Evolutionary conservation across 2,329 filamentous ascomycete species (phyloP).

Genomic region (Aspergillus sojae): DNA sequence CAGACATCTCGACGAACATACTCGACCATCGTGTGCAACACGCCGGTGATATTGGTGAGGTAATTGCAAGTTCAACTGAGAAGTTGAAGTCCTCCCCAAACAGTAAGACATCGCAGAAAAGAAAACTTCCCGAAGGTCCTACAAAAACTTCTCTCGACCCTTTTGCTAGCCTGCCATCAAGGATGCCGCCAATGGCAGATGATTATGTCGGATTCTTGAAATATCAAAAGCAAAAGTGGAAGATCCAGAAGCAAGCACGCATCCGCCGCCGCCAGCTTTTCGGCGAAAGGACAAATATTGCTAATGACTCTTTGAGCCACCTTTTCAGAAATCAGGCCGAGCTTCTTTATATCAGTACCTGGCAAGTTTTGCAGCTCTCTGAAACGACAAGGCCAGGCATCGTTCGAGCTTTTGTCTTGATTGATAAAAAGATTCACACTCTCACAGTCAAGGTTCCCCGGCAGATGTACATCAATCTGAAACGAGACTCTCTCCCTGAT

Average conservation of each 20-base stretch:
- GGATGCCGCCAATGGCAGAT: slow-evolving; percentile 81
- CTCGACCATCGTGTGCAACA: slow-evolving; percentile 58
- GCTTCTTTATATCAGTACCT: slow-evolving; percentile 84
- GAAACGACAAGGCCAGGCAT: slow-evolving; percentile 82
- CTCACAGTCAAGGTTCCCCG: slow-evolving; percentile 88
- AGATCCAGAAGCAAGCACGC: slow-evolving; percentile 89
- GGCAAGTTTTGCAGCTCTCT: slow-evolving; percentile 89
- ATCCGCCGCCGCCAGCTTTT: slow-evolving; percentile 86
- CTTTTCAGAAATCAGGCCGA: slow-evolving; percentile 93
- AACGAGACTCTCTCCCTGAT: slow-evolving; percentile 82
- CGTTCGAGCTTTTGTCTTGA: slow-evolving; percentile 85
- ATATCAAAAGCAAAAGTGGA: slow-evolving; percentile 99
- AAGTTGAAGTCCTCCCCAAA: slow-evolving; percentile 66
- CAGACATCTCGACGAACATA: slow-evolving; percentile 69
- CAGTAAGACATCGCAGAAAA: slow-evolving; percentile 62
- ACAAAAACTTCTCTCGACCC: slow-evolving; percentile 69
- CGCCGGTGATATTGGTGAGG: slow-evolving; percentile 75
- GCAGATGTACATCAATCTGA: slow-evolving; percentile 88
- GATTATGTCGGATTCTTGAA: slow-evolving; percentile 86
- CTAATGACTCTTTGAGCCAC: slow-evolving; percentile 64
- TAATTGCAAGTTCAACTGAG: slow-evolving; percentile 65
- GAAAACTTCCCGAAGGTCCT: slow-evolving; percentile 71
- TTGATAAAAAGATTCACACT: slow-evolving; percentile 87
- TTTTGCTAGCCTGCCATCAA: slow-evolving; percentile 76
- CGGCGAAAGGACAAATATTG: slow-evolving; percentile 72